Evolutionary conservation across 2,329 filamentous ascomycete species (phyloP).

Genomic region (Diatrype stigma): DNA sequence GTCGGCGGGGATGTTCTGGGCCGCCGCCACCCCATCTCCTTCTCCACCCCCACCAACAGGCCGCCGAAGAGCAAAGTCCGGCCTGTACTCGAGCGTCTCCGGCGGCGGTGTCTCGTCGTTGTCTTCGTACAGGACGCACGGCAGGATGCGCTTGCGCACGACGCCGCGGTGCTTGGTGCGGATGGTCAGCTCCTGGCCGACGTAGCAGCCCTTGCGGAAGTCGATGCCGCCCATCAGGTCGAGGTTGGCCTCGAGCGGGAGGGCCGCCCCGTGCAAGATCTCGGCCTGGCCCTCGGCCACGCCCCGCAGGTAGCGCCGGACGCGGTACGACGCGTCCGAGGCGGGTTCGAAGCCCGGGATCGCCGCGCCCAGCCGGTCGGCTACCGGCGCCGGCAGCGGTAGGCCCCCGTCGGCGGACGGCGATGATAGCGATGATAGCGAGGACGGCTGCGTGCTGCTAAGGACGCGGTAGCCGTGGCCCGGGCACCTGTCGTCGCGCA

Average conservation of each 20-base stretch:
- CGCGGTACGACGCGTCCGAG: slow-evolving; percentile 60
- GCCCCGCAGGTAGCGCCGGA: slow-evolving; percentile 75
- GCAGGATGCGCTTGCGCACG: slow-evolving; percentile 83
- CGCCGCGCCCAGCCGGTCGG: slow-evolving; percentile 31
- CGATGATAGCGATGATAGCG: neutral
- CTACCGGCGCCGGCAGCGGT: neutral
- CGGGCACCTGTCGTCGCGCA: slow-evolving; percentile 51
- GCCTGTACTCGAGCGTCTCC: slow-evolving; percentile 43
- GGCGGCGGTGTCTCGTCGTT: slow-evolving; percentile 32
- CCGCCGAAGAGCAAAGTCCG: slow-evolving; percentile 21
- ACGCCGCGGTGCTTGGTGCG: slow-evolving; percentile 92
- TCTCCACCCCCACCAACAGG: too few species aligned
- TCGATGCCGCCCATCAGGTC: slow-evolving; percentile 83
- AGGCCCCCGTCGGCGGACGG: slow-evolving; percentile 7
- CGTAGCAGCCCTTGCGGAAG: slow-evolving; percentile 94
- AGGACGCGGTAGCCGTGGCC: slow-evolving; percentile 51
- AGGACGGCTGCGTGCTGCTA: slow-evolving; percentile 24
- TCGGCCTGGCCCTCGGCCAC: slow-evolving; percentile 83
- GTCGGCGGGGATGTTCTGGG: slow-evolving; percentile 38
- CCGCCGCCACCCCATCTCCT: slow-evolving; percentile 10
- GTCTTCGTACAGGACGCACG: slow-evolving; percentile 65
- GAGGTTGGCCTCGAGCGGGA: slow-evolving; percentile 87
- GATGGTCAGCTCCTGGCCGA: slow-evolving; percentile 95
- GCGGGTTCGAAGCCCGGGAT: slow-evolving; percentile 44
- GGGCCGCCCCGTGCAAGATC: slow-evolving; percentile 63